A percentile compares a stretch with the other conserved stretches of the same genome.
Evolutionary conservation across 1,284 basidiomycete species (phyloP).

Genomic region (Puccinia coronata): DNA sequence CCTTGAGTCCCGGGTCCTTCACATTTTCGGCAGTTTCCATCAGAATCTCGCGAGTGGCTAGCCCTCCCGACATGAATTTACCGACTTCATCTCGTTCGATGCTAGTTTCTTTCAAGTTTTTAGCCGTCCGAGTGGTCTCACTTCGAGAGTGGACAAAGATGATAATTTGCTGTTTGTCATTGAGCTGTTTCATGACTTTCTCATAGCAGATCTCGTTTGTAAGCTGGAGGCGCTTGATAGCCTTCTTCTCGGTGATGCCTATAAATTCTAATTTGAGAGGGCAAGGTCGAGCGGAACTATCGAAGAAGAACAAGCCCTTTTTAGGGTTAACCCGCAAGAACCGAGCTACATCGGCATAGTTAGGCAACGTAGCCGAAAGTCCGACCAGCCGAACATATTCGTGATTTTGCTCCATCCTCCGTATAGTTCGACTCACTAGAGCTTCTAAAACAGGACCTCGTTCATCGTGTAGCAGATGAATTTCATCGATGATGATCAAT

Average conservation of each 20-base stretch:
- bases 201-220: conserved; percentile 99
- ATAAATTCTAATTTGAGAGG: conserved; percentile 95
- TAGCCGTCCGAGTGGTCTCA: conserved; percentile 96
- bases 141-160: conserved; percentile 99
- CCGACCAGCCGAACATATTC: conserved; percentile 93
- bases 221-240: conserved; percentile 95
- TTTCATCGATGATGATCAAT: conserved; percentile 97
- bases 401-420: conserved; percentile 89
- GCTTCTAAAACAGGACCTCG: conserved; percentile 96
- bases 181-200: conserved; percentile 66
- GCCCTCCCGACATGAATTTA: conserved; percentile 88
- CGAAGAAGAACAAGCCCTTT: conserved; percentile 95
- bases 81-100: conserved; percentile 95
- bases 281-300: conserved; percentile 88
- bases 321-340: conserved; percentile 93
- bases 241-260: conserved; percentile 98
- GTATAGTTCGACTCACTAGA: conserved; percentile 85
- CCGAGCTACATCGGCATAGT: conserved; percentile 97
- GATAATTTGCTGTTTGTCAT: conserved; percentile 72
- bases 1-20: conserved; percentile 79
- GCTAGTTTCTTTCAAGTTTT: conserved; percentile 89
- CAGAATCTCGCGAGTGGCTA: conserved; percentile 82
- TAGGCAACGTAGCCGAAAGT: conserved; percentile 92
- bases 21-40: conserved; percentile 80
- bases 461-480: conserved; percentile 95